Evolutionary conservation across 768 basidiomycete genomes (phyloP).

Genomic region (Russula compacta): DNA sequence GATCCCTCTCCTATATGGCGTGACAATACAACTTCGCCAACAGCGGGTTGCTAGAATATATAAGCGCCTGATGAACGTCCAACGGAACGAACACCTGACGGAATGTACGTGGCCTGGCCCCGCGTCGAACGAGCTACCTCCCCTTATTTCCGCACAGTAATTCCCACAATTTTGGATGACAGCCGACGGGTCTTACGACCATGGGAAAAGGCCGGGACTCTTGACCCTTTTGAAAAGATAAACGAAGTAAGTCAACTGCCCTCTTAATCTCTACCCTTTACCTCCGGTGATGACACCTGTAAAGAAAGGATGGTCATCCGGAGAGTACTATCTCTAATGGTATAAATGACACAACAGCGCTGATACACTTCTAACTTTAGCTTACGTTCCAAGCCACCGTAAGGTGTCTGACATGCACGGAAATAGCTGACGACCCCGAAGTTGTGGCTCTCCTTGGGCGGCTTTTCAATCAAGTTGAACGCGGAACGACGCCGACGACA

Average conservation of each 20-base stretch:
- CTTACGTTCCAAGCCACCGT: conserved; percentile 68
- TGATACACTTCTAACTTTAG: conserved; percentile 18
- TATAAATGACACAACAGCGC: neutral
- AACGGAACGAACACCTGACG: conserved; percentile 51
- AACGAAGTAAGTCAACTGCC: conserved; percentile 44
- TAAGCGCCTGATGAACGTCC: conserved; percentile 57
- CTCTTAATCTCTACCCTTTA: neutral
- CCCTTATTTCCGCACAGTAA: conserved; percentile 37
- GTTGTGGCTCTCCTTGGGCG: conserved; percentile 52
- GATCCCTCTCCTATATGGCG: conserved; percentile 70
- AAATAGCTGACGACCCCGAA: conserved; percentile 58
- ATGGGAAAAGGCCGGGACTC: conserved; percentile 55
- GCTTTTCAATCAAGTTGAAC: conserved; percentile 61
- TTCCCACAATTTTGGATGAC: conserved; percentile 58
- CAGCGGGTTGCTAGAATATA: conserved; percentile 57
- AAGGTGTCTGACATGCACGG: conserved; percentile 54
- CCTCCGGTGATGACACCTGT: conserved; percentile 3
- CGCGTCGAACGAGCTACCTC: conserved; percentile 5
- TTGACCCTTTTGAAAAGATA: conserved; percentile 65
- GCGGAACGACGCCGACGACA: conserved; percentile 61
- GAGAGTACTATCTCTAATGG: neutral
- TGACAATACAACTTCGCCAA: conserved; percentile 61
- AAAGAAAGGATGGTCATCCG: conserved; percentile 2
- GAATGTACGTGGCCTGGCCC: conserved; percentile 40
- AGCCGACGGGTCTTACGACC: conserved; percentile 48